Base-by-base conservation (phyloP, 1,139 yeast species). In the Kurtzmaniella quercitrusa region DNA sequence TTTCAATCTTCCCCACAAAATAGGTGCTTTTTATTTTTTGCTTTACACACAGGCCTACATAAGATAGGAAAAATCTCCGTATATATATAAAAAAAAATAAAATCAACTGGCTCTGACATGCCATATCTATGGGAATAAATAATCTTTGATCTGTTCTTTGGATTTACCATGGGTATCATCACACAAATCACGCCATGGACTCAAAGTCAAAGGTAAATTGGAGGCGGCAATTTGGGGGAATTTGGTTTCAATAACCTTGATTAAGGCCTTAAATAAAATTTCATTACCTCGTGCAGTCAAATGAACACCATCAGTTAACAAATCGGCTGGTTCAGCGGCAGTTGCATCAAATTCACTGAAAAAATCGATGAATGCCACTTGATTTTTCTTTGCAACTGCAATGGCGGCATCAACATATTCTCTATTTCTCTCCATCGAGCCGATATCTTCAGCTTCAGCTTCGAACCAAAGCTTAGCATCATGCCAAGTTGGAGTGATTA, bases 401-500 rank as follows among this genome's bases (percentile, higher is more conserved):
- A 59, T 54, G 14, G 80, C 71, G 0, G 75, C 78, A 30, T 76
- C 72, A 2, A 78, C 68, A 56, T 87, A 88, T 36, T 53, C 41
- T 33, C 63, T 58, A 38, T 76, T 74, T 30, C 59, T 59, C 45
- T 59, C 11, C 42, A 50, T 42, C 46, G 54, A 40, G 57, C 65
- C 68, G 71, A 74, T 48, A 45, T 56, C 38, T 54, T 63, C 30
- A 45, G 59, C 56, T 8, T 41, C 39, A 2, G 28, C 7, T 2
- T 17, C 39, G 4, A 30, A 33, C 1, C 46, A 48, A 18, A 53
- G 32, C 18, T 48, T 50, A 11, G 44, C 46, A 52, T 82, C 84
- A 51, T 78, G 81, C 18, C 80, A 61, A 0, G 79, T 83, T 0
- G 94, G 89, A 0, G 88, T 82, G 11, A 87, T 69, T 1, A 86